phyloP scores from a whole-genome alignment of 1,139 yeast species.

The Kodamaea plutei region DNA sequence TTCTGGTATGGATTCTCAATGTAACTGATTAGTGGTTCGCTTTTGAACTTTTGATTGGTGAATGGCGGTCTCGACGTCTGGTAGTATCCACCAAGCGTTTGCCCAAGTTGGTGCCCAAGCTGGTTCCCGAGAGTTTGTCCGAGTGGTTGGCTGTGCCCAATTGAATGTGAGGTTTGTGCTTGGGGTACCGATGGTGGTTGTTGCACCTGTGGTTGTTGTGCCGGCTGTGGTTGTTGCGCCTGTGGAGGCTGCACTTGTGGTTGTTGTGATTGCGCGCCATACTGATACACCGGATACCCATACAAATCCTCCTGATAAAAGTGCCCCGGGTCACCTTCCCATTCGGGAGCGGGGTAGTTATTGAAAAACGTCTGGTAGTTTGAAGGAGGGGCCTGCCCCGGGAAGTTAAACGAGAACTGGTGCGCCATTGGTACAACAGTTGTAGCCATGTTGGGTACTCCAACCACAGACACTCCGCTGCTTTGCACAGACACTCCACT shows the following conservation, averaged over 20 bases:
- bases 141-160: too few species aligned
- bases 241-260: too few species aligned
- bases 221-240: conserved; percentile 5
- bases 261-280: too few species aligned
- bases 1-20: conserved; percentile 1
- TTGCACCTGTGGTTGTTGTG: conserved; percentile 6
- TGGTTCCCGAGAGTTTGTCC: background rate
- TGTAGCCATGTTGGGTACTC: conserved; percentile 1
- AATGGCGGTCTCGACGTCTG: background rate
- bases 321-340: too few species aligned
- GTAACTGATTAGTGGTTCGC: conserved; percentile 7
- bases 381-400: conserved; percentile 1
- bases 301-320: too few species aligned
- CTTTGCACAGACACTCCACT: too few species aligned
- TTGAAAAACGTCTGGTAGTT: conserved; percentile 2
- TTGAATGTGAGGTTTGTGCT: background rate
- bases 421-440: conserved; percentile 1
- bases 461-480: background rate
- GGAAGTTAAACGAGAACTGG: conserved; percentile 1
- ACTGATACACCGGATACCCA: too few species aligned
- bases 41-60: conserved; percentile 10
- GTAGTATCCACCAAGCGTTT: background rate
- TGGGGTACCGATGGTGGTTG: background rate
- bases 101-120: background rate
- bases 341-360: conserved; percentile 1